These are phyloP conservation scores for Crithidia bombi DNA, from an alignment of 208 protist species.

Conservation along the genomic window DNA sequence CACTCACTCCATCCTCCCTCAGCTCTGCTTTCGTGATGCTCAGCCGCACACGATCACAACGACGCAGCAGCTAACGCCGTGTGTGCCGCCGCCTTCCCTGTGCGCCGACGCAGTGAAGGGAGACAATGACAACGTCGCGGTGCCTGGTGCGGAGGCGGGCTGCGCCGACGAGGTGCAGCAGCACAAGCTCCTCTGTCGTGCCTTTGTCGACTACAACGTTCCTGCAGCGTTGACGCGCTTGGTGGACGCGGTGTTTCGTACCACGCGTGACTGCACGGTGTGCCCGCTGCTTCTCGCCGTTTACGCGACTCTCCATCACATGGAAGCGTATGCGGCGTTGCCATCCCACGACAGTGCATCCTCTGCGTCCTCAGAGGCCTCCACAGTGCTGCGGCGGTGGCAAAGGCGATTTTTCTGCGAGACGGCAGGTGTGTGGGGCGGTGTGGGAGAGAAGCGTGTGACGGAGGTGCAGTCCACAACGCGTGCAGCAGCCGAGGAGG, in stretches of 20 bases:
- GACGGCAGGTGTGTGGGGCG: too few species aligned
- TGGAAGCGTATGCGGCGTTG: neutral
- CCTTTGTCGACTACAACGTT: constrained; percentile 4
- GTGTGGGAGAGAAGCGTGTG: too few species aligned
- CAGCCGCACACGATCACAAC: constrained; percentile 18
- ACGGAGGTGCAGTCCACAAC: neutral
- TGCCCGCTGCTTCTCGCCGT: constrained; percentile 12
- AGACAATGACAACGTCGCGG: neutral
- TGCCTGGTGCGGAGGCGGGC: neutral
- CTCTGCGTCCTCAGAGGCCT: too few species aligned
- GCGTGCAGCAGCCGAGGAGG: neutral
- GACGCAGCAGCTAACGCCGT: neutral
- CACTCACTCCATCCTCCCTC: constrained; percentile 23
- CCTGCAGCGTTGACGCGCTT: constrained; percentile 10
- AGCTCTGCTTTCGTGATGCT: constrained; percentile 27
- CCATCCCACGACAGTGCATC: neutral
- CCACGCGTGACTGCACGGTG: constrained; percentile 12
- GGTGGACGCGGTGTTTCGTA: constrained; percentile 9
- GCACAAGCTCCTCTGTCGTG: neutral
- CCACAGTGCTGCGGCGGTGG: constrained; percentile 10
- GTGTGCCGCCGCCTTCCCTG: neutral
- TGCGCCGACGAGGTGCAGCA: neutral
- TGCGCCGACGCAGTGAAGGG: neutral
- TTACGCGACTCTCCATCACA: constrained; percentile 25
- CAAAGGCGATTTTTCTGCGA: constrained; percentile 14